Conservation (phyloP, 164 flowering plant species). For the Kingdonia uniflora region DNA sequence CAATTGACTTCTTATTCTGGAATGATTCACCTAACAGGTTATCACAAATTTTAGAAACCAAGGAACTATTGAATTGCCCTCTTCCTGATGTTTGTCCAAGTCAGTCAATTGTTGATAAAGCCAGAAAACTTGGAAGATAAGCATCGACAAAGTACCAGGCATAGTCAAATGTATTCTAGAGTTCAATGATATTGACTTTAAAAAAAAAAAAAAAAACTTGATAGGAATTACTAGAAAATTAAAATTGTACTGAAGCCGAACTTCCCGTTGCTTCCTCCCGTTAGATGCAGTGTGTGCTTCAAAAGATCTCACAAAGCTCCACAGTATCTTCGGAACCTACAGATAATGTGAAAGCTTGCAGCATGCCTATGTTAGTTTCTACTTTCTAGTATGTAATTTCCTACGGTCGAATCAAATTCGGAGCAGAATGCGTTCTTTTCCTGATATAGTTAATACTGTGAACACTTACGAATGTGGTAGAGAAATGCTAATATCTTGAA, state of each 20-base stretch:
- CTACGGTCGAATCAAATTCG: conserved; percentile 14
- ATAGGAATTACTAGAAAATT: conserved; percentile 21
- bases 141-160: conserved; percentile 22
- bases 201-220: too few relatives aligned
- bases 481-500: conserved; percentile 79
- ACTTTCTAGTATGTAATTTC: conserved; percentile 12
- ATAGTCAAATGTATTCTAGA: conserved; percentile 38
- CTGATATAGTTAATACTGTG: conserved; percentile 42
- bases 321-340: conserved; percentile 14
- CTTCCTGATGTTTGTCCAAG: conserved; percentile 12
- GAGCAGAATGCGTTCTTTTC: conserved; percentile 15
- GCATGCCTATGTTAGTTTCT: conserved; percentile 19
- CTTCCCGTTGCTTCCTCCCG: conserved; percentile 15
- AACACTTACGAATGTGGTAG: conserved; percentile 60
- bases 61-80: conserved; percentile 22
- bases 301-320: conserved; percentile 6
- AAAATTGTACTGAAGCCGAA: conserved; percentile 14
- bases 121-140: conserved; percentile 19
- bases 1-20: conserved; percentile 30
- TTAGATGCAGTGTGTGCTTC: conserved; percentile 10
- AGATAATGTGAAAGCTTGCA: conserved; percentile 15
- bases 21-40: conserved; percentile 17
- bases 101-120: conserved; percentile 16
- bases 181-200: conserved; percentile 57
- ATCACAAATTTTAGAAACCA: conserved; percentile 18